Evolutionary conservation across 495 filamentous ascomycete species (phyloP).

Genomic region (Neurospora sp.): DNA sequence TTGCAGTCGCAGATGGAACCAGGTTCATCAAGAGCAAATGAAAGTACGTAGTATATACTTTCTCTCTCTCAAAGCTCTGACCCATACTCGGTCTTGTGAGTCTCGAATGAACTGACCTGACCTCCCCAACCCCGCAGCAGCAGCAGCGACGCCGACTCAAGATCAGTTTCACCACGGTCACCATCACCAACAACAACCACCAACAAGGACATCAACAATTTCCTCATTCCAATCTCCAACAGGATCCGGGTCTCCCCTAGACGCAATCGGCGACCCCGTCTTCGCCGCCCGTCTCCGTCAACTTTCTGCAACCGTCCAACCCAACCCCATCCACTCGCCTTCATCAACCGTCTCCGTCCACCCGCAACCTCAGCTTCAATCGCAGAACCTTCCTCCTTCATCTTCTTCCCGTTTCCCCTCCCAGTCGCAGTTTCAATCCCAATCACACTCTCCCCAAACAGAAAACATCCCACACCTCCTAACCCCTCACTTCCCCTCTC

Average conservation of each 20-base stretch:
- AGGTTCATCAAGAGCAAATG: not conserved
- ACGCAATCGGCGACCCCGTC: constrained; percentile 8
- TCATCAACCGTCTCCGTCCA: constrained; percentile 28
- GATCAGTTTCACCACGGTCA: not conserved
- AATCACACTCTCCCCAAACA: not conserved
- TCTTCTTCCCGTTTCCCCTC: not conserved
- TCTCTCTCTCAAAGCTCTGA: not conserved
- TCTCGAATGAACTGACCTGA: not conserved
- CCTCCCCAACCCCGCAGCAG: not conserved
- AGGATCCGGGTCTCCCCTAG: not conserved
- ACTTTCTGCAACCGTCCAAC: constrained; percentile 36
- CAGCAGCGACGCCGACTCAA: not conserved
- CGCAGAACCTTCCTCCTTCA: constrained; percentile 4
- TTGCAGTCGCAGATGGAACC: not conserved
- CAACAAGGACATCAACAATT: not conserved
- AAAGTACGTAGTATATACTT: not conserved
- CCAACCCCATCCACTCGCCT: constrained; percentile 35
- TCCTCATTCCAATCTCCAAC: not conserved
- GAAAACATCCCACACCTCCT: not conserved
- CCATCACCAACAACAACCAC: not conserved
- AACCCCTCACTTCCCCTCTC: constrained; percentile 18
- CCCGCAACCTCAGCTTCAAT: not conserved
- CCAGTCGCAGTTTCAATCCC: not conserved
- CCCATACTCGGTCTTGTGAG: too few species aligned
- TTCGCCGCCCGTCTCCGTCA: constrained; percentile 33